A percentile compares a stretch with the other conserved stretches of the same genome.
Evolutionary conservation across 1,284 basidiomycete genomes (phyloP).

Genomic region (Testicularia cyperi): DNA sequence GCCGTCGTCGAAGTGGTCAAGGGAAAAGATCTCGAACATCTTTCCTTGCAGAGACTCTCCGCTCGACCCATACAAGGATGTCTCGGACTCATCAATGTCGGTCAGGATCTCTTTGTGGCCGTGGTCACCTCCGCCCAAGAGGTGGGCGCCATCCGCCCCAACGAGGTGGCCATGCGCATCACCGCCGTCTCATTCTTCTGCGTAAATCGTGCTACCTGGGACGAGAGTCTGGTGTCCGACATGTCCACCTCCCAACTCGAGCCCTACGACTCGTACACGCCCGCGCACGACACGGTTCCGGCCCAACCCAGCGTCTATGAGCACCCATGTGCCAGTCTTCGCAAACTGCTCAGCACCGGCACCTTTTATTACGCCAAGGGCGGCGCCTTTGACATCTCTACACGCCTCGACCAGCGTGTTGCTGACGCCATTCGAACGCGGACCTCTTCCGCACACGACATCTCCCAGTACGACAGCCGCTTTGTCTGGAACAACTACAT

Average conservation of each 20-base stretch:
- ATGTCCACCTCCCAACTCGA: constrained; percentile 22
- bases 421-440: constrained; percentile 59
- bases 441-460: constrained; percentile 28
- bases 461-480: constrained; percentile 59
- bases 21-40: constrained; percentile 12
- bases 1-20: constrained; percentile 44
- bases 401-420: constrained; percentile 57
- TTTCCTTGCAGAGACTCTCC: constrained; percentile 24
- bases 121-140: constrained; percentile 39
- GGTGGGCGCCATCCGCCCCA: constrained; percentile 42
- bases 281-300: constrained; percentile 20
- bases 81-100: constrained; percentile 53
- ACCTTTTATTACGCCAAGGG: constrained; percentile 88
- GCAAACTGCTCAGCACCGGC: constrained; percentile 86
- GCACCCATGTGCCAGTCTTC: constrained; percentile 85
- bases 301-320: constrained; percentile 65
- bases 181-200: constrained; percentile 52
- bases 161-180: constrained; percentile 42
- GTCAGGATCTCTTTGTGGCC: constrained; percentile 50
- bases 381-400: constrained; percentile 76
- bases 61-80: constrained; percentile 35
- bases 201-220: constrained; percentile 46
- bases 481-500: constrained; percentile 81
- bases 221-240: constrained; percentile 35
- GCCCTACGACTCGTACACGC: constrained; percentile 21